Conservation (phyloP, 2,329 filamentous ascomycete species). For the Trichoderma afroharzianum region DNA sequence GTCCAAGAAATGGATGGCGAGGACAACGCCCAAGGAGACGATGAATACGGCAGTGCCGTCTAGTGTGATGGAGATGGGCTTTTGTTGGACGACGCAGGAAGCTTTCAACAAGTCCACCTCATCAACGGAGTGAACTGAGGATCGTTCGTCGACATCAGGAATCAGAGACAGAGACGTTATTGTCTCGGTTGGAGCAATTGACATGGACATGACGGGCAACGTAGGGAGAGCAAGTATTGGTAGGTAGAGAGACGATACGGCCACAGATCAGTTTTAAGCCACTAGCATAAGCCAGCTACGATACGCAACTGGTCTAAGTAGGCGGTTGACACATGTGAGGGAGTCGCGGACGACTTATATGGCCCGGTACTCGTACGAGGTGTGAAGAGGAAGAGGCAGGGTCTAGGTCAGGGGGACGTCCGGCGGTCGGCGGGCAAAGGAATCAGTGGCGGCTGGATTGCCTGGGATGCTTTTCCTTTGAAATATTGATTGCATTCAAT, state of each 20-base stretch:
- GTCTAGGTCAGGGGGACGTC: slow-evolving; percentile 13
- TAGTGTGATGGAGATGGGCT: slow-evolving; percentile 51
- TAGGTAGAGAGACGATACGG: neutral
- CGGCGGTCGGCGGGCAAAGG: slow-evolving; percentile 13
- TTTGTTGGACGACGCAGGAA: slow-evolving; percentile 39
- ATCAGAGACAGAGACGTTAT: slow-evolving; percentile 22
- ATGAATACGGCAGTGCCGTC: slow-evolving; percentile 47
- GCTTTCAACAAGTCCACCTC: slow-evolving; percentile 4
- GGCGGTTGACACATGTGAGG: neutral
- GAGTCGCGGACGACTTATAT: neutral
- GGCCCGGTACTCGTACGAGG: neutral
- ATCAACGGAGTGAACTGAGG: neutral
- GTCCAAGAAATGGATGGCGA: slow-evolving; percentile 50
- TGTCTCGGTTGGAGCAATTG: slow-evolving; percentile 28
- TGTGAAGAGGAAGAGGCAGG: neutral
- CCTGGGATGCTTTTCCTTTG: neutral
- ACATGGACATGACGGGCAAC: slow-evolving; percentile 25
- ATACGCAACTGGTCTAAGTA: neutral
- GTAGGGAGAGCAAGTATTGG: neutral
- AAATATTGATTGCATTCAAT: neutral
- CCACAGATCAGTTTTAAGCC: neutral
- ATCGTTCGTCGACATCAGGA: slow-evolving; percentile 20
- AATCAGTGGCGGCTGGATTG: slow-evolving; percentile 6
- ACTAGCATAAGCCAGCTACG: neutral
- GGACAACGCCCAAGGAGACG: slow-evolving; percentile 43